Base-by-base conservation (phyloP, 1,284 basidiomycete species). In the Ceratobasidium sp. region DNA sequence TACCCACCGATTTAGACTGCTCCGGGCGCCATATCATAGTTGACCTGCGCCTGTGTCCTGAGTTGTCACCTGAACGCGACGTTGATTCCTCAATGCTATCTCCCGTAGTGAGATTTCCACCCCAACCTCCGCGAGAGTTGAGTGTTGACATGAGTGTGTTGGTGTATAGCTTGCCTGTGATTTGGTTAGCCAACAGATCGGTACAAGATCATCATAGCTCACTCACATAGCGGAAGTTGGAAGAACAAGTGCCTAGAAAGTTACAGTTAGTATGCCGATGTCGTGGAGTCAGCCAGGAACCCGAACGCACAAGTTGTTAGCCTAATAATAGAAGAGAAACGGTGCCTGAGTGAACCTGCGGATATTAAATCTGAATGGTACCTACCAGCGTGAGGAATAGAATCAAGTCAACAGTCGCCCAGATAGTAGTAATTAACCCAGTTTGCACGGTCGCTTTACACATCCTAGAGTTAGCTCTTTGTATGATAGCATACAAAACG, bases 401-500 rank as follows among this genome's bases (percentile, higher is more conserved):
- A 20, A 85, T 79, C 20, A 87, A 65, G 77, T 87, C 85, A 13
- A 85, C 73, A 20, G 80, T 80, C 1, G 85, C 84, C 62, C 82
- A 83, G 13, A 84, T 9, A 2, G 84, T 79, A 0, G 86, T 86
- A 23, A 86, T 48, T 23, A 85, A 67, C 15, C 86, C 85, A 1
- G 85, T 86, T 73, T 86, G 85, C 7, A 88, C 82, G 1, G 87
- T 84, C 61, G 85, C 87, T 84, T 79, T 20, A 42, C 20, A 33
- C 1, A 3, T 28, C 52, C 10, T n/a, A 57, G 38, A 70, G 78
- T 69, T 23, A 23, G 23, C 59, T 33, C 56, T 6, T 46, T 65
- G 6, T 3, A n/a, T 28, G 17, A 52, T 7, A 23, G 10, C 12
- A 15, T 4, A 13, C 9, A 44, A 42, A 23, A 13, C 1, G 13